Base-by-base conservation (phyloP, 108 stramenopile species). In the Conticribra weissflogii region DNA sequence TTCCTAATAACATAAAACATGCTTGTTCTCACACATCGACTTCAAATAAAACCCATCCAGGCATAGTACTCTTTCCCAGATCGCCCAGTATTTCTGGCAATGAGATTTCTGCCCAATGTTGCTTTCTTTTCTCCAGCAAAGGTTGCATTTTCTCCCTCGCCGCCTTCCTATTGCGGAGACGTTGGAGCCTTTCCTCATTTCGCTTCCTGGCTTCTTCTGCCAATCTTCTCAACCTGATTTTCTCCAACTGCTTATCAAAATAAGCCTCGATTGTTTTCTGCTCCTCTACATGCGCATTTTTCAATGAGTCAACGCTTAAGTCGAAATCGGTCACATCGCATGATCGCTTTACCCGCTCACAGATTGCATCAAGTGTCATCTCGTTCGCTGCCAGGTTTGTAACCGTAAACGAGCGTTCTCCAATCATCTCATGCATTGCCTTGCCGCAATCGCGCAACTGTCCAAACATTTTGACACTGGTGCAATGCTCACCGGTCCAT, bases 21-120 rank as follows among this genome's bases (percentile, higher is more conserved):
- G n/a, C n/a, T n/a, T n/a, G n/a, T n/a, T n/a, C 36, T 62, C 44
- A 62, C 1, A 47, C 21, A 23, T 71, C 36, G 0, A 61, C 46
- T 60, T 61, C 49, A 21, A 72, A 33, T 17, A 72, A 56, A 16
- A 72, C 55, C 71, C 71, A 72, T 0, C 71, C 71, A 49, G 60
- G 36, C 32, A 30, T 18, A 48, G 31, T 47, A 16, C 33, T 54
- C 23, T 72, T 63, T 14, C 71, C 71, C 55, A 72, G 63, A 25
- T 72, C 62, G 29, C 63, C 50, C 27, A 72, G 59, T 32, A 72
- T 45, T 12, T 72, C 62, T 3, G 54, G 55, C 22, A 56, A 52
- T 47, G 52, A 48, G 49, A 72, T 48, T 17, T 63, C 49, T 28
- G 71, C 63, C 71, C 71, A 72, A 23, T 9, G 27, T 15, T 48